Base-by-base conservation (phyloP, 192 early-diverging fungal species). In the Chytriomyces sp. region DNA sequence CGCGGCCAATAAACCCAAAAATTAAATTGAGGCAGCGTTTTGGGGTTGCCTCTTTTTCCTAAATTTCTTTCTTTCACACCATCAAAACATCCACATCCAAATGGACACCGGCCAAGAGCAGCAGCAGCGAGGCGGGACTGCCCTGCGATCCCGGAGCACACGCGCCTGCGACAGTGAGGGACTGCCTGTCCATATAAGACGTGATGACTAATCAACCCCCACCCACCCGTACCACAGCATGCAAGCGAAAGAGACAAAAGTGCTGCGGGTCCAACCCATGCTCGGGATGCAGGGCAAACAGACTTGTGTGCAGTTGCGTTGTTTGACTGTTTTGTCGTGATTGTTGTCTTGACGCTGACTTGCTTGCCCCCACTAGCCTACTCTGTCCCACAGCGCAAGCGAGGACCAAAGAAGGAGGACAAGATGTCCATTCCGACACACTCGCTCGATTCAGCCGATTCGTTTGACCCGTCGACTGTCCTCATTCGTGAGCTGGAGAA, bases 211-310 rank as follows among this genome's bases (percentile, higher is more conserved):
- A 64, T 26, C 18, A 28, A 2, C 4, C 13, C 4, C 13, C 13
- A 1, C 18, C 63, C 63, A 64, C 26, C 26, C n/a, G 26, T 45
- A 3, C 3, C n/a, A 3, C 67, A 73, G 72, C 45, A 5, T 73
- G 72, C 72, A 73, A 73, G 43, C 72, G 72, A 23, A 73, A 73
- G 61, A n/a, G 72, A 7, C 72, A 73, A 48, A 73, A 63, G 72
- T 73, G 72, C 61, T 73, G 72, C 63, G 72, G 72, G 16, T 28
- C 20, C 8, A 59, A 73, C 45, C 72, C 72, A 7, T 73, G 72
- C 45, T 26, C 72, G 18, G 44, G 72, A 57, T 73, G 72, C 45
- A 23, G 16, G n/a, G 61, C 60, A 8, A 23, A 10, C 9, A 62
- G 45, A 20, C 18, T 73, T 2, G 60, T 45, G 43, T 73, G 57